A percentile compares a stretch with the other conserved stretches of the same genome.
These are phyloP conservation scores for Tricholoma flavovirens DNA, from an alignment of 768 basidiomycete species.

Conservation along the genomic window DNA sequence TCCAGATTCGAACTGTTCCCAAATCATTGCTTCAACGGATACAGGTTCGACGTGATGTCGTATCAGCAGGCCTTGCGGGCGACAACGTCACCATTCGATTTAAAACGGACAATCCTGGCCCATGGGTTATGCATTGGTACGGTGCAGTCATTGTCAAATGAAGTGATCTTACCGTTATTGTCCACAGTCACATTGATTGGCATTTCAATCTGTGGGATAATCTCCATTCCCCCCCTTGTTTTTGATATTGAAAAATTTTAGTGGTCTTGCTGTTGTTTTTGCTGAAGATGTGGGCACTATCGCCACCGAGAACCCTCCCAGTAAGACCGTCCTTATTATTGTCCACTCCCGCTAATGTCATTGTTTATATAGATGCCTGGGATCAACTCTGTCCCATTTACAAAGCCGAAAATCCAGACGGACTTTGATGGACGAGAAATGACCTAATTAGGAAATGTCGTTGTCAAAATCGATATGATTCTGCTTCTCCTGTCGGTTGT, in stretches of 20 bases:
- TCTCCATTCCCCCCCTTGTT: background rate
- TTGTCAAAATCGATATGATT: no score
- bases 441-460: no score
- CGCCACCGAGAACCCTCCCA: background rate
- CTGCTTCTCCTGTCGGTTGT: no score
- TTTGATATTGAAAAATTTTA: background rate
- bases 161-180: conserved; percentile 1
- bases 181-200: conserved; percentile 28
- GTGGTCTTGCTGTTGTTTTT: conserved; percentile 17
- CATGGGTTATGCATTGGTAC: conserved; percentile 36
- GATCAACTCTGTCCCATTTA: conserved; percentile 3
- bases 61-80: conserved; percentile 22
- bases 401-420: background rate
- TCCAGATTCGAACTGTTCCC: background rate
- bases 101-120: conserved; percentile 55
- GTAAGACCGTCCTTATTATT: background rate
- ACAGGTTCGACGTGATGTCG: conserved; percentile 39
- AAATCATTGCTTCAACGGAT: no score
- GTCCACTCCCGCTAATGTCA: background rate
- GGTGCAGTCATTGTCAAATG: background rate
- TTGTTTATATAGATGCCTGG: background rate
- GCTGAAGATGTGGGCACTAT: conserved; percentile 9
- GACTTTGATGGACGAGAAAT: no score
- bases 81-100: conserved; percentile 47
- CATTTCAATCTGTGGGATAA: conserved; percentile 26